These are phyloP conservation scores for Cronartium ribicola DNA, from an alignment of 1,284 basidiomycete genomes.

Conservation along the genomic window DNA sequence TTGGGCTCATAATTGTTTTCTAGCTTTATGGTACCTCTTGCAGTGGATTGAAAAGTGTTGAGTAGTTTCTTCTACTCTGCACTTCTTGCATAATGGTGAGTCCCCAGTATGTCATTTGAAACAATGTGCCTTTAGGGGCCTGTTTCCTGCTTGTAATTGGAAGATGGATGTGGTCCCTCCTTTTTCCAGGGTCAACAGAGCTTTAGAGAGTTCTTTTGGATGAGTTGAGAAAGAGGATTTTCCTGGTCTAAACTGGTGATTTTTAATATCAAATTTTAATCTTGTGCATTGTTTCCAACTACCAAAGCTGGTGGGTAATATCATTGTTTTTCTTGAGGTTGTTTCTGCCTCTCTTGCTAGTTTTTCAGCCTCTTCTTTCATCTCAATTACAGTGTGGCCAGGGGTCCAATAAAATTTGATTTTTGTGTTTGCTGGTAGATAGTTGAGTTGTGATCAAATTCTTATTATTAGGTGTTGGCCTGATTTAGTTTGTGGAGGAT, in stretches of 20 bases:
- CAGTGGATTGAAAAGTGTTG: too few species aligned
- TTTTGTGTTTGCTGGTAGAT: neutral
- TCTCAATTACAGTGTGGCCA: neutral
- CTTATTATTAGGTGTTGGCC: neutral
- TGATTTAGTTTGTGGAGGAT: neutral
- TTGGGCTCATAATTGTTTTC: too few species aligned
- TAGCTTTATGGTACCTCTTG: too few species aligned
- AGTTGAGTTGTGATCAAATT: neutral
- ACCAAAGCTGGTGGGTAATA: neutral
- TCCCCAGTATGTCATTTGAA: neutral
- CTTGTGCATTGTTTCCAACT: neutral
- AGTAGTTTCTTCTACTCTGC: neutral
- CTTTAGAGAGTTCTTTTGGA: neutral
- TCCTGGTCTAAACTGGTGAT: neutral
- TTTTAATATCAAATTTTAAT: neutral
- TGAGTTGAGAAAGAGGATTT: neutral
- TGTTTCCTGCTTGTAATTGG: constrained; percentile 2
- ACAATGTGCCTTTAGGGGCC: neutral
- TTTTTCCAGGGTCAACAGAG: neutral
- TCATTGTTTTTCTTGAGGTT: neutral
- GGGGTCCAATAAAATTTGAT: neutral
- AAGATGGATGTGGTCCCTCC: neutral
- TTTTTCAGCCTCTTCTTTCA: neutral
- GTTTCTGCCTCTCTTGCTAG: neutral
- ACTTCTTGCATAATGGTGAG: neutral